These are phyloP conservation scores for Daldinia childiae DNA, from an alignment of 495 filamentous ascomycete species.

Conservation along the genomic window DNA sequence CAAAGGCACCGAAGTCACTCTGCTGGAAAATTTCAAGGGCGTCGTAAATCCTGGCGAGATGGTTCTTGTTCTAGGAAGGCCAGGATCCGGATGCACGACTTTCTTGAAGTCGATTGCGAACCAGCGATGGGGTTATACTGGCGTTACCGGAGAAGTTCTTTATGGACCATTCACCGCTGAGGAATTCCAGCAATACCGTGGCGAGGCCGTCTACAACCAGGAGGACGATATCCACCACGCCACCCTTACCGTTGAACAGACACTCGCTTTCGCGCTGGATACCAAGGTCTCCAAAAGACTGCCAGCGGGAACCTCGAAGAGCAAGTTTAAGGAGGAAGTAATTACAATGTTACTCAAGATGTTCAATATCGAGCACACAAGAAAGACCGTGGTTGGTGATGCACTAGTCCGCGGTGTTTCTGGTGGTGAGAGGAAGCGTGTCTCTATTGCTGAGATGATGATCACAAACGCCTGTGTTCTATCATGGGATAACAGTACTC, in stretches of 20 bases:
- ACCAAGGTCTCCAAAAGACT: slow-evolving; percentile 80
- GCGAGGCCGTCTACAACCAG: slow-evolving; percentile 86
- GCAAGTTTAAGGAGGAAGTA: slow-evolving; percentile 75
- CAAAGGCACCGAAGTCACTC: slow-evolving; percentile 62
- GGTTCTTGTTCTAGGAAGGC: slow-evolving; percentile 87
- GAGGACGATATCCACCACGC: slow-evolving; percentile 86
- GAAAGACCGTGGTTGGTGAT: slow-evolving; percentile 82
- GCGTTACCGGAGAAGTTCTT: slow-evolving; percentile 77
- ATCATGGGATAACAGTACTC: slow-evolving; percentile 86
- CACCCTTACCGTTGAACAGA: slow-evolving; percentile 84
- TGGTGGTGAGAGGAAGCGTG: slow-evolving; percentile 84
- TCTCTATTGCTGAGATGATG: slow-evolving; percentile 77
- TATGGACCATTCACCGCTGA: slow-evolving; percentile 75
- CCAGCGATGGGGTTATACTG: slow-evolving; percentile 80
- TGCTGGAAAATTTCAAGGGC: slow-evolving; percentile 64
- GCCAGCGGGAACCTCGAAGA: slow-evolving; percentile 69
- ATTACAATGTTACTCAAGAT: slow-evolving; percentile 78
- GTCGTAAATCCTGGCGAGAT: slow-evolving; percentile 82
- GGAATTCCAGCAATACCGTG: slow-evolving; percentile 72
- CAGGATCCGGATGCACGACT: slow-evolving; percentile 87
- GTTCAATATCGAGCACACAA: slow-evolving; percentile 89
- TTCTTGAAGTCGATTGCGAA: slow-evolving; percentile 89
- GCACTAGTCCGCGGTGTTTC: slow-evolving; percentile 84
- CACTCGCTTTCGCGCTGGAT: slow-evolving; percentile 82
- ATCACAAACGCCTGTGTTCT: slow-evolving; percentile 75